Evolutionary conservation across 148 eudicot genomes (phyloP), one percentile per base, ranked within the genome.

Genomic region (Dysphania ambrosioides): DNA sequence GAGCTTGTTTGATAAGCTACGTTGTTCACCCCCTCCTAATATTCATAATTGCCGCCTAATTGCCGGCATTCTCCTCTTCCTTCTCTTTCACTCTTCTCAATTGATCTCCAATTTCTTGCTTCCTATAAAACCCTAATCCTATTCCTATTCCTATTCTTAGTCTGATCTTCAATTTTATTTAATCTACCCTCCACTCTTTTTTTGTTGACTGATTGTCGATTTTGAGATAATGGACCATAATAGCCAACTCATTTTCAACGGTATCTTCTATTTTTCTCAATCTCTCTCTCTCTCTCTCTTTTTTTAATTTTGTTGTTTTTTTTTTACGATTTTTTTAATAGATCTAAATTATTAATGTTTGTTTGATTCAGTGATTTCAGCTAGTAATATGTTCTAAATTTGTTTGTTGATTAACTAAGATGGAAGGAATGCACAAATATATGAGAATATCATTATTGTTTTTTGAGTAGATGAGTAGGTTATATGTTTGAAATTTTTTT

Each of bases 1-100:
- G 82, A 80, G 82, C 72, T 75, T 74, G 68, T 75, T 75, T 71
- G 82, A 76, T 42, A 80, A 70, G 41, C 63, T 80, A 44, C 75
- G 79, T 31, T 75, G 72, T 75, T 80, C 82, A 40, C 67, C 82
- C 40, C 67, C 82, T 30, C 67, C 79, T n/a, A 40, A 75, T 47
- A 56, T 53, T 71, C 79, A 80, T 80, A 80, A 72, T 80, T 70
- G 82, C 82, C 82, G 82, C 67, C 70, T 80, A 5, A 75, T 80
- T n/a, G 66, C 72, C 44, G 82, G 76, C 79, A 78, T 78, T 78
- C 57, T 78, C 59, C 76, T 78, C 47, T 80, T 80, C 23, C 66
- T 80, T 44, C 72, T 80, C 26, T 75, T 70, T 75, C 75, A 75
- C 70, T 74, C 79, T 31, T 53, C 29, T 4, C 75, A 30, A 36